Conservation (phyloP, 129 eudicot species). For the Arctium lappa region DNA sequence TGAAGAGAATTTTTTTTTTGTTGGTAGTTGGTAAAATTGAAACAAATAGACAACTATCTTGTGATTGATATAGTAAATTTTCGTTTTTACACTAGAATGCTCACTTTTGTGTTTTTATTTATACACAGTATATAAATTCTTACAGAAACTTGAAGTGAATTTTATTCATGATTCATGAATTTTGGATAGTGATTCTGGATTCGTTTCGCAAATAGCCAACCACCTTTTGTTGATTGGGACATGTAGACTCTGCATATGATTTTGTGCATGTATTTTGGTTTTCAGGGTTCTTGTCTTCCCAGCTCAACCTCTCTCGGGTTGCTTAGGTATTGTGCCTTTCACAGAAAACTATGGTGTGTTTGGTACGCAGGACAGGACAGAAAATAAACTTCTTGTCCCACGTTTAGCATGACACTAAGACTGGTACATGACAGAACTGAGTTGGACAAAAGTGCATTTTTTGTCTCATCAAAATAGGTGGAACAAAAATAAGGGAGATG, state of each 20-base stretch:
- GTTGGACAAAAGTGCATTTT: not conserved
- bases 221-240: not conserved
- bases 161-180: not conserved
- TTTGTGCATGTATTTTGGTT: slow-evolving; percentile 5
- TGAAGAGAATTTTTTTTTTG: not conserved
- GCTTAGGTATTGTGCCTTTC: slow-evolving; percentile 41
- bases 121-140: not conserved
- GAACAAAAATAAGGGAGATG: not conserved
- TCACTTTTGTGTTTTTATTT: not conserved
- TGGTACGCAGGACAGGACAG: not conserved
- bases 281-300: slow-evolving; percentile 43
- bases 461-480: not conserved
- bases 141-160: not conserved
- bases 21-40: not conserved
- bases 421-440: not conserved
- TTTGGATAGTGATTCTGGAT: not conserved
- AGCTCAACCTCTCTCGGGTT: slow-evolving; percentile 28
- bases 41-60: not conserved
- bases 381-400: not conserved
- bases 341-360: not conserved
- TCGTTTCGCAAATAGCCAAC: not conserved
- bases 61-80: not conserved
- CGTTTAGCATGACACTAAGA: not conserved
- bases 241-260: not conserved
- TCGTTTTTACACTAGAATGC: not conserved